These are phyloP conservation scores for Saturnispora serradocipensis DNA, from an alignment of 805 yeast genomes.

Conservation along the genomic window DNA sequence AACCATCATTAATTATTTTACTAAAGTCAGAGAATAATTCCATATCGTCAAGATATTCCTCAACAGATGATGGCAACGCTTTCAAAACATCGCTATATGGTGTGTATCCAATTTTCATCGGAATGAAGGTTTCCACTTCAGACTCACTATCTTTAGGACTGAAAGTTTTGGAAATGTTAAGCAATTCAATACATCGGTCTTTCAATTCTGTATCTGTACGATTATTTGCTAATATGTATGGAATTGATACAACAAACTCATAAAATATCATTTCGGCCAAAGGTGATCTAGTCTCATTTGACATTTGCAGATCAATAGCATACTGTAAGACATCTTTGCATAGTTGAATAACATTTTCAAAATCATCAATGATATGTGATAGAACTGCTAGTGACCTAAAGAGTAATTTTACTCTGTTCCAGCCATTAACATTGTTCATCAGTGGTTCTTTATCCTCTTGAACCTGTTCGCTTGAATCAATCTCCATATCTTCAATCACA, in stretches of 20 bases:
- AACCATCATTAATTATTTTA: constrained; percentile 13
- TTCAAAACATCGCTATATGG: constrained; percentile 4
- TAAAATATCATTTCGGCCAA: constrained; percentile 62
- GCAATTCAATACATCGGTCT: constrained; percentile 33
- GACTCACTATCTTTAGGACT: constrained; percentile 6
- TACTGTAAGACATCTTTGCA: constrained; percentile 44
- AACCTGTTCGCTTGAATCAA: constrained; percentile 8
- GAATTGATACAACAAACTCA: constrained; percentile 52
- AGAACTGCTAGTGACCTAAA: constrained; percentile 63
- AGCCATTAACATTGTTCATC: constrained; percentile 40
- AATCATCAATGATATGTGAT: constrained; percentile 46
- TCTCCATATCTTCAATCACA: constrained; percentile 4
- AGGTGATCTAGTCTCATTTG: constrained; percentile 35
- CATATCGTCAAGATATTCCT: constrained; percentile 33
- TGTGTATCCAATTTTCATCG: background rate
- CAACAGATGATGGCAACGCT: constrained; percentile 37
- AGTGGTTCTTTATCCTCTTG: constrained; percentile 12
- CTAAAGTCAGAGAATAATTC: constrained; percentile 32
- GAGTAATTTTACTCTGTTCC: constrained; percentile 63
- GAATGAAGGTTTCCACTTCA: constrained; percentile 5
- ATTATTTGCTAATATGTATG: constrained; percentile 34
- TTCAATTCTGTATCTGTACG: constrained; percentile 23
- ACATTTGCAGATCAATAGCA: constrained; percentile 48
- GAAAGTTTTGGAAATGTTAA: constrained; percentile 33
- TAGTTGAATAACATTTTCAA: constrained; percentile 34